Percentiles rank a stretch among this genome's conserved stretches.
Conservation (phyloP, 176 grass and related monocot genomes). For the Phyllostachys edulis region DNA sequence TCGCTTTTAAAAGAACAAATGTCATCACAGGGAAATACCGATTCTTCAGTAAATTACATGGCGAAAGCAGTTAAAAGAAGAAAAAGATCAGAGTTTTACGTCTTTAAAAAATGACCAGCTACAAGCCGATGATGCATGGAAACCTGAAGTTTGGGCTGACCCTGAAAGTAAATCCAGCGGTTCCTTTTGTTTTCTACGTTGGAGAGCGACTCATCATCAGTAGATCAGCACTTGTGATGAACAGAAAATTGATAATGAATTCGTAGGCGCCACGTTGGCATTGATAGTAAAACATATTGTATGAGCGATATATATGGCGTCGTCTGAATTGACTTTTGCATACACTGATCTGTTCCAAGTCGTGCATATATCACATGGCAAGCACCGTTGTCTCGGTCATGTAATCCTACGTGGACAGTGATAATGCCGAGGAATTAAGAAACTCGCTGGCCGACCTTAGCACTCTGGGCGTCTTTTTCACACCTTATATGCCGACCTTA, state of each 20-base stretch:
- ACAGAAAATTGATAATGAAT: not conserved
- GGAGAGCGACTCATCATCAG: not conserved
- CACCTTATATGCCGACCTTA: no score
- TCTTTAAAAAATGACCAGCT: not conserved
- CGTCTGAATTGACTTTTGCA: conserved; percentile 13
- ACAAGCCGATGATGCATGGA: not conserved
- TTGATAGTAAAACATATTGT: not conserved
- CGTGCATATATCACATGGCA: not conserved
- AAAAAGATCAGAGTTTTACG: not conserved
- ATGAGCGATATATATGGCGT: not conserved
- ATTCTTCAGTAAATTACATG: not conserved
- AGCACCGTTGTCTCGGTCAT: not conserved
- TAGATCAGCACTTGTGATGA: not conserved
- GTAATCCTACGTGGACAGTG: conserved; percentile 9
- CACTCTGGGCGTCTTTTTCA: no score
- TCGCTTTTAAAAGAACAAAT: not conserved
- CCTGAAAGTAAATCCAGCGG: not conserved
- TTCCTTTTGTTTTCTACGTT: not conserved
- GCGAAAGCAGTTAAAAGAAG: not conserved
- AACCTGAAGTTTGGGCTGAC: not conserved
- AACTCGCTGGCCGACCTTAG: not conserved
- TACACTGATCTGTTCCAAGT: not conserved
- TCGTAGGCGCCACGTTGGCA: not conserved
- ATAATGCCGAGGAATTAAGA: conserved; percentile 8
- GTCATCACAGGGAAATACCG: not conserved